Base-by-base conservation (phyloP, 2,329 filamentous ascomycete genomes). In the Ceratocystis variospora region DNA sequence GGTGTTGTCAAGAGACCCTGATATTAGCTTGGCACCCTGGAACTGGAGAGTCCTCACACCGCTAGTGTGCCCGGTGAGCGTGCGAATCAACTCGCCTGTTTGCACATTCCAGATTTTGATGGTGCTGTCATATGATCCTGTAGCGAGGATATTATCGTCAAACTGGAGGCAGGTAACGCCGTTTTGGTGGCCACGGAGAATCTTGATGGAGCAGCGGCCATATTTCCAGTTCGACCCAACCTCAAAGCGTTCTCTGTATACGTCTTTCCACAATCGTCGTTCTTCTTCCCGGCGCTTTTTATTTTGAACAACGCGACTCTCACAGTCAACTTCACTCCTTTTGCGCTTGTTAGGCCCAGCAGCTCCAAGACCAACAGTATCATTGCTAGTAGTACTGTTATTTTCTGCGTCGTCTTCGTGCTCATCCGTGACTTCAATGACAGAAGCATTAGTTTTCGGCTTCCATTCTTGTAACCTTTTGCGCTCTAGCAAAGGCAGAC, bases 181-280 rank as follows among this genome's bases (percentile, higher is more conserved):
- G 73, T 96, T 96, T 10, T 84, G 87, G 75, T 97, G 80, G 1
- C 92, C 93, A 71, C 87, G 87, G 75, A 99, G 90, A 12, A 88
- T 84, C 73, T 87, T 91, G 70, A 89, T 87, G 5, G 87, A 87
- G 76, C 88, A 97, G 46, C 93, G 86, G 3, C 94, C 93, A 70
- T 96, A 91, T 74, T 96, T 96, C 94, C 94, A 99, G 74, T 97
- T 97, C 68, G 87, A 94, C 63, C 94, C 93, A 61, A 99, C 91
- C 74, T 93, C 94, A 80, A 93, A 97, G 17, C 90, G 85, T 74
- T 96, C 93, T 69, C 90, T 89, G 78, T 99, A 99, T 0, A 99
- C 90, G 68, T 96, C 91, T 76, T 99, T 99, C 94, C 94, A 99
- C 0, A 88, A 66, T 19, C 64, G 50, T 19, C 67, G 67, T n/a